Evolutionary conservation across 2,329 filamentous ascomycete genomes (phyloP).

Genomic region (Xylariaceae sp.): DNA sequence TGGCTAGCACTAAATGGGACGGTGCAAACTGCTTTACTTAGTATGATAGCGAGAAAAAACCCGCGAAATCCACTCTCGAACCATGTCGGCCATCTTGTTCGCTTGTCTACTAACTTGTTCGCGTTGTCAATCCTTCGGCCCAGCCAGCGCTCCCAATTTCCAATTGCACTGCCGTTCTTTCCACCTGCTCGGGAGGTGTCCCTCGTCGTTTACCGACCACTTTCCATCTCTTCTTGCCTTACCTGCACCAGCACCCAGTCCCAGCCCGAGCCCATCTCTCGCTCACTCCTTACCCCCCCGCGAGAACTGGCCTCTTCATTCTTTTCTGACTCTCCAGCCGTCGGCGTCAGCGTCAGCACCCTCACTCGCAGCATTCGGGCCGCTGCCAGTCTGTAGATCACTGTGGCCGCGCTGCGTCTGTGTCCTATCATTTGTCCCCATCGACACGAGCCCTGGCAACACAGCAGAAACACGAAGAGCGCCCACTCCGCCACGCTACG

Average conservation of each 20-base stretch:
- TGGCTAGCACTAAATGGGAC: too few species aligned
- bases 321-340: neutral
- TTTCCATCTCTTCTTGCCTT: neutral
- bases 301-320: neutral
- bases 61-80: too few species aligned
- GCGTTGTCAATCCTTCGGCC: too few species aligned
- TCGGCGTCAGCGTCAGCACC: constrained; percentile 5
- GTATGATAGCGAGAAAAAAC: too few species aligned
- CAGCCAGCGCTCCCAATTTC: too few species aligned
- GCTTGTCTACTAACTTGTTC: too few species aligned
- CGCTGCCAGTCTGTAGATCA: neutral
- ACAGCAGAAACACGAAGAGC: constrained; percentile 17
- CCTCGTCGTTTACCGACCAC: neutral
- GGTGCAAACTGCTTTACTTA: too few species aligned
- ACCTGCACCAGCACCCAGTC: neutral
- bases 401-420: constrained; percentile 15
- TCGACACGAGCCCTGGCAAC: constrained; percentile 16
- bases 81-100: too few species aligned
- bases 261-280: neutral
- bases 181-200: neutral
- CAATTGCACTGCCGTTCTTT: too few species aligned
- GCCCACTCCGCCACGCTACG: constrained; percentile 28
- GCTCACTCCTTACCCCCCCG: neutral
- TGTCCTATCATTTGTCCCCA: constrained; percentile 23
- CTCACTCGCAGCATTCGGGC: constrained; percentile 15